These are phyloP conservation scores for Solanum hybrid DNA, from an alignment of 305 asterid genomes.

Conservation along the genomic window DNA sequence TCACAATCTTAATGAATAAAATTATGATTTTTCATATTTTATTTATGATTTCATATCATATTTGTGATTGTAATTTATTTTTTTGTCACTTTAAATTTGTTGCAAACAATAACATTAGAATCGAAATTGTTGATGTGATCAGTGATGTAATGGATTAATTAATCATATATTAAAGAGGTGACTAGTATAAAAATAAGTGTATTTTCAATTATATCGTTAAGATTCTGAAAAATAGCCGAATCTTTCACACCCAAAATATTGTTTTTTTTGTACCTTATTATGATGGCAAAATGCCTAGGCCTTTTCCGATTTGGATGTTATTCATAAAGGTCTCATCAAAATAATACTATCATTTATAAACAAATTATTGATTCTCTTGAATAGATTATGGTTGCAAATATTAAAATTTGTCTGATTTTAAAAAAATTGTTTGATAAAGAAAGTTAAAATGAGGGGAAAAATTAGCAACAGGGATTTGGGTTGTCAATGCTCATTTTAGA, in stretches of 20 bases:
- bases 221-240: background rate
- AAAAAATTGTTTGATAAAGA: background rate
- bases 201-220: background rate
- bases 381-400: background rate
- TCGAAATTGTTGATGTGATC: background rate
- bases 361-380: background rate
- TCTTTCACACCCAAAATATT: background rate
- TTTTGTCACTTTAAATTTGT: background rate
- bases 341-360: background rate
- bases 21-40: no score
- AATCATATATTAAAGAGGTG: background rate
- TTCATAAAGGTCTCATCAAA: background rate
- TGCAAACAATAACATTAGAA: background rate
- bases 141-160: background rate
- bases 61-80: no score
- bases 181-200: background rate
- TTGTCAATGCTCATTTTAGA: background rate
- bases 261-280: background rate
- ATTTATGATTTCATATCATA: no score
- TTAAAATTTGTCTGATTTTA: background rate
- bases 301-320: background rate
- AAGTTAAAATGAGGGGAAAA: background rate
- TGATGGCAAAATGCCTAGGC: background rate
- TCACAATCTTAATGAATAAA: no score
- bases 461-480: no score